phyloP scores from a whole-genome alignment of 2,329 filamentous ascomycete genomes.

The Sclerotinia trifoliorum region DNA sequence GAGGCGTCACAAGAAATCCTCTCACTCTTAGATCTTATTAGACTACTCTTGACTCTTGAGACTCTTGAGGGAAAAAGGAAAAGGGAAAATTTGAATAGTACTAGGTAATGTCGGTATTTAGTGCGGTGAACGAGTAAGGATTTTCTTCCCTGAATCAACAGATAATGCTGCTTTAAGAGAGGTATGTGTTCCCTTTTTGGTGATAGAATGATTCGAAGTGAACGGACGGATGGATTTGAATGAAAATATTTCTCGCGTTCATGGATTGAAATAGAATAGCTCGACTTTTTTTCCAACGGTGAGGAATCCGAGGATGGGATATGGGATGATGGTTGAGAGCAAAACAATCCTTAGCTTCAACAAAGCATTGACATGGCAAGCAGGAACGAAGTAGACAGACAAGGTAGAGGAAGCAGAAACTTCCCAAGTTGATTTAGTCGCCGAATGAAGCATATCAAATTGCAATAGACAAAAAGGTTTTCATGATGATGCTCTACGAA shows the following conservation, averaged over 20 bases:
- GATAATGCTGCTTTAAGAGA: conserved; percentile 11
- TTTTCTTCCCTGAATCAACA: conserved; percentile 12
- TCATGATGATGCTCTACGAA: not conserved
- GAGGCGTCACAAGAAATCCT: conserved; percentile 17
- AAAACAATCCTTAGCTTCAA: not conserved
- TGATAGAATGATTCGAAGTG: not conserved
- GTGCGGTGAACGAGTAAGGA: conserved; percentile 19
- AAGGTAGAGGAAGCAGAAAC: not conserved
- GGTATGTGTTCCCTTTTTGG: not conserved
- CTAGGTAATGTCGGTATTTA: conserved; percentile 11
- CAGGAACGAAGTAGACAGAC: not conserved
- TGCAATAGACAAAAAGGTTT: not conserved
- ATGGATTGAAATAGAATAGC: conserved; percentile 16
- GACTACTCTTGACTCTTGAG: not conserved
- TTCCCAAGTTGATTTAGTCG: not conserved
- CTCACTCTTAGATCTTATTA: not conserved
- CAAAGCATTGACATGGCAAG: conserved; percentile 8
- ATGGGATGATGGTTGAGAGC: not conserved
- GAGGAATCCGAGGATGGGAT: not conserved
- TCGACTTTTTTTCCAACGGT: conserved; percentile 1
- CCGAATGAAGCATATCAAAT: not conserved
- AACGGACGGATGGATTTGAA: not conserved
- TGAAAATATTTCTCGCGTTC: not conserved
- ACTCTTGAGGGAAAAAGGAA: conserved; percentile 15
- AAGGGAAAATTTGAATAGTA: conserved; percentile 15